These are phyloP conservation scores for Pyrus communis DNA, from an alignment of 306 rosid species.

Conservation along the genomic window DNA sequence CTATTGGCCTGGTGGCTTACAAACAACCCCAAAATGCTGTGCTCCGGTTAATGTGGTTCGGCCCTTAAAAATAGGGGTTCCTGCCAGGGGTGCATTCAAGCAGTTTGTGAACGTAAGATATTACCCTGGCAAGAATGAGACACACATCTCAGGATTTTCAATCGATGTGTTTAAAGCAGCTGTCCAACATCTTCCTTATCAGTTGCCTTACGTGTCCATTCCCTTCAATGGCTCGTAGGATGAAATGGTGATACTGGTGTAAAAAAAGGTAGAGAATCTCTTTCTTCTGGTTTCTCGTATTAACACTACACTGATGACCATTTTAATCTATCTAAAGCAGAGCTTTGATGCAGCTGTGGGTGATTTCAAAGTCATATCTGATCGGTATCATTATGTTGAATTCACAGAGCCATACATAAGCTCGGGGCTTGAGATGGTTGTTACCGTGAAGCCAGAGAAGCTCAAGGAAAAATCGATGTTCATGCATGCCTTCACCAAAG, in stretches of 20 bases:
- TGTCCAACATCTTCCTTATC: constrained; percentile 23
- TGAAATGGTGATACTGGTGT: constrained; percentile 35
- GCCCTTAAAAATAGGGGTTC: constrained; percentile 34
- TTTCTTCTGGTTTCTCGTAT: too few species aligned
- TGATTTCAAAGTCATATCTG: constrained; percentile 36
- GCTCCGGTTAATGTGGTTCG: background rate
- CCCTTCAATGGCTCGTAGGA: constrained; percentile 44
- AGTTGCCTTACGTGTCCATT: constrained; percentile 20
- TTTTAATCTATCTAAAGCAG: constrained; percentile 15
- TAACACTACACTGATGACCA: background rate
- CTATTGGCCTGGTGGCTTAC: constrained; percentile 36
- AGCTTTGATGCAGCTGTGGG: constrained; percentile 54
- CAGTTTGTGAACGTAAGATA: constrained; percentile 45
- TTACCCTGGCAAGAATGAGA: constrained; percentile 9
- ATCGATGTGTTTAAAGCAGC: constrained; percentile 42
- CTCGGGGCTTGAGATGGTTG: constrained; percentile 49
- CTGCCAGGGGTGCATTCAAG: constrained; percentile 27
- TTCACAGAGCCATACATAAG: constrained; percentile 44
- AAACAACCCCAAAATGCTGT: constrained; percentile 29
- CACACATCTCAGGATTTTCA: constrained; percentile 39
- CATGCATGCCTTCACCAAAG: constrained; percentile 26
- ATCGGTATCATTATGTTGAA: constrained; percentile 33
- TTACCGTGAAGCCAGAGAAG: constrained; percentile 18
- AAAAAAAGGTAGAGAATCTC: constrained; percentile 26
- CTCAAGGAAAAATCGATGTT: constrained; percentile 37